Conservation (phyloP, 352 stramenopile genomes). For the Pythium pectinolyticum region DNA sequence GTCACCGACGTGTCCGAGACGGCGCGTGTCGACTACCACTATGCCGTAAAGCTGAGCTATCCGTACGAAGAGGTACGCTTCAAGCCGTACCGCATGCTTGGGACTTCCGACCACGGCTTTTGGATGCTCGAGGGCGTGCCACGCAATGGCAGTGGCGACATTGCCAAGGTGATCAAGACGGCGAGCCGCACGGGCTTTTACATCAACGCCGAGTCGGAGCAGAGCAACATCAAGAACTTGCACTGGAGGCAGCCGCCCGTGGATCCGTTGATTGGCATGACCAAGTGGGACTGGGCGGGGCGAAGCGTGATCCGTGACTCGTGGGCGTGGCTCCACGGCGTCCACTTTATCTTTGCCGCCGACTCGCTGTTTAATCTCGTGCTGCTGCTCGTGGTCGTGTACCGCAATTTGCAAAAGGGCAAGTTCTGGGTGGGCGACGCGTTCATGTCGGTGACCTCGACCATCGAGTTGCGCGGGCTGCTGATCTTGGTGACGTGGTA, state of each 20-base stretch:
- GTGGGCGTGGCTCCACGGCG: conserved; percentile 50
- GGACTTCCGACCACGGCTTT: conserved; percentile 6
- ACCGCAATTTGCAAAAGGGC: conserved; percentile 1
- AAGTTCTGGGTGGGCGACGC: conserved; percentile 24
- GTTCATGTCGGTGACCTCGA: conserved; percentile 30
- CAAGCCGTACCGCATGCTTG: conserved; percentile 8
- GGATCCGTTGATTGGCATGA: not conserved
- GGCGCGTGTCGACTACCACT: conserved; percentile 10
- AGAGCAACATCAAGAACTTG: conserved; percentile 23
- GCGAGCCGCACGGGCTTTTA: conserved; percentile 14
- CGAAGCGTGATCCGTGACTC: conserved; percentile 32
- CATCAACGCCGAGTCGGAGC: conserved; percentile 7
- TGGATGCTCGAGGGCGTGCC: conserved; percentile 22
- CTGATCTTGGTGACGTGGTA: conserved; percentile 40
- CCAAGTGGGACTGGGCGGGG: conserved; percentile 22
- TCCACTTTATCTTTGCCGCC: conserved; percentile 43
- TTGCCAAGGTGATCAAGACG: not conserved
- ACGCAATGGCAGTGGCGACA: not conserved
- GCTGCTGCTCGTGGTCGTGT: conserved; percentile 32
- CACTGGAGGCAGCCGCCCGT: not conserved
- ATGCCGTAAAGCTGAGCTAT: conserved; percentile 16
- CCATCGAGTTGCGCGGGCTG: conserved; percentile 32
- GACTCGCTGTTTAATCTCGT: conserved; percentile 1
- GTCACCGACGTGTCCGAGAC: conserved; percentile 17
- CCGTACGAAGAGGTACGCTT: conserved; percentile 14